Conservation (phyloP, 768 basidiomycete genomes). For the Lentinus tigrinus region DNA sequence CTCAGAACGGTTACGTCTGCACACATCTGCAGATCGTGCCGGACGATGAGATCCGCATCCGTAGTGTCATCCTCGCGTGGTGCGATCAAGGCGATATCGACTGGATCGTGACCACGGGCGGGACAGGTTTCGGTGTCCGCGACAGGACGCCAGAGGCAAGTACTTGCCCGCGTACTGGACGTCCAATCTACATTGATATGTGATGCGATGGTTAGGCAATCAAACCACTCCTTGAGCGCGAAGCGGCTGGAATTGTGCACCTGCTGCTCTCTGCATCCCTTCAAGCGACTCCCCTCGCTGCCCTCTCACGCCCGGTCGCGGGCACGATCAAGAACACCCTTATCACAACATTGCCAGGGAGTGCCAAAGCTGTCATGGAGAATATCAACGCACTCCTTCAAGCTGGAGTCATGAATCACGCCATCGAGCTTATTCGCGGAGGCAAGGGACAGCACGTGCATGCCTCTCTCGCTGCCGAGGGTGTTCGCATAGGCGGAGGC, state of each 20-base stretch:
- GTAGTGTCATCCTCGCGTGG: slow-evolving; percentile 45
- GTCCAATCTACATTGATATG: neutral
- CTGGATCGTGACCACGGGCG: slow-evolving; percentile 82
- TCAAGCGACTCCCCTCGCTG: slow-evolving; percentile 73
- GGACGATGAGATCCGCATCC: slow-evolving; percentile 61
- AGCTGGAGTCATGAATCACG: slow-evolving; percentile 62
- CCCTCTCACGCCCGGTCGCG: slow-evolving; percentile 80
- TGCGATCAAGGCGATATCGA: slow-evolving; percentile 49
- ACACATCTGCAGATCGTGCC: slow-evolving; percentile 47
- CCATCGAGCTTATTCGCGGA: slow-evolving; percentile 69
- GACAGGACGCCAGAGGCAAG: slow-evolving; percentile 83
- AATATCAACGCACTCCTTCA: slow-evolving; percentile 63
- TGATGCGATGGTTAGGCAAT: slow-evolving; percentile 46
- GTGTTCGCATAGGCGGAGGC: slow-evolving; percentile 16
- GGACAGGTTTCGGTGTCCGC: slow-evolving; percentile 81
- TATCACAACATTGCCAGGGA: slow-evolving; percentile 81
- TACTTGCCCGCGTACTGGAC: slow-evolving; percentile 23
- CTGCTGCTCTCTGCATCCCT: slow-evolving; percentile 69
- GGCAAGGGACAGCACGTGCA: slow-evolving; percentile 65
- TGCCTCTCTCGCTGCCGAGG: slow-evolving; percentile 40
- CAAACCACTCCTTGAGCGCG: slow-evolving; percentile 59
- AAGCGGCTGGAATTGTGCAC: slow-evolving; percentile 72
- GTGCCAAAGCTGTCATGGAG: slow-evolving; percentile 82
- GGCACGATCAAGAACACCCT: slow-evolving; percentile 68
- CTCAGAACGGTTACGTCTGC: slow-evolving; percentile 36